These are phyloP conservation scores for Nidula niveotomentosa DNA, from an alignment of 1,284 basidiomycete genomes.

Conservation along the genomic window DNA sequence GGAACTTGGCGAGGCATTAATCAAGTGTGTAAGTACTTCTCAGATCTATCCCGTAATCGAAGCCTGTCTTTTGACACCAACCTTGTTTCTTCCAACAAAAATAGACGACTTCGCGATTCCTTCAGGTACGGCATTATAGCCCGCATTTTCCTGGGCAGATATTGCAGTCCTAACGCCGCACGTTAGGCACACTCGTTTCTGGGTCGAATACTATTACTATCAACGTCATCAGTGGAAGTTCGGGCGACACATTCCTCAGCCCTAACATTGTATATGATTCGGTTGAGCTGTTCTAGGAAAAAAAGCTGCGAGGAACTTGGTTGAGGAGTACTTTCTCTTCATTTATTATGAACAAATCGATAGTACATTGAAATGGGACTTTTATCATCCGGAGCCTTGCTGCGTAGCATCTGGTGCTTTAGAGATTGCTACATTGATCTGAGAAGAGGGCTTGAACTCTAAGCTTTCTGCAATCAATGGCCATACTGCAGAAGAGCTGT, in stretches of 20 bases:
- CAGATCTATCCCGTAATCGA: neutral
- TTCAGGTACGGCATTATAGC: constrained; percentile 22
- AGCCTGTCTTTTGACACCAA: neutral
- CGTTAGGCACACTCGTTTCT: constrained; percentile 29
- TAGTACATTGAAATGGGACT: neutral
- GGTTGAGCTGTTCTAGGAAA: constrained; percentile 35
- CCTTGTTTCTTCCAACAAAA: neutral
- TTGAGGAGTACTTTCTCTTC: no score
- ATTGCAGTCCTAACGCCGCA: neutral
- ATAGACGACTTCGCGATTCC: constrained; percentile 39
- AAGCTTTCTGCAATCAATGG: constrained; percentile 63
- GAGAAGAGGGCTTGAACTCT: constrained; percentile 50
- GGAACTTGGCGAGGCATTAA: constrained; percentile 47
- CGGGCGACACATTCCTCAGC: constrained; percentile 40
- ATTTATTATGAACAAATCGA: neutral
- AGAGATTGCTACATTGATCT: constrained; percentile 6
- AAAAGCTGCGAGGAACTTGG: no score
- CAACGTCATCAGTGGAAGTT: constrained; percentile 40
- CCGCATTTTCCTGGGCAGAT: neutral
- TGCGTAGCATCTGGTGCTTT: constrained; percentile 5
- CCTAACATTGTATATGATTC: constrained; percentile 46
- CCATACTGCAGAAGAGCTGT: constrained; percentile 51
- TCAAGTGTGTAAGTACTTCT: constrained; percentile 34
- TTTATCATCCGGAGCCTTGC: neutral
- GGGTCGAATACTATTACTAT: constrained; percentile 42